These are phyloP conservation scores for Scytalidium sp. DNA, from an alignment of 2,329 filamentous ascomycete genomes.

Conservation along the genomic window DNA sequence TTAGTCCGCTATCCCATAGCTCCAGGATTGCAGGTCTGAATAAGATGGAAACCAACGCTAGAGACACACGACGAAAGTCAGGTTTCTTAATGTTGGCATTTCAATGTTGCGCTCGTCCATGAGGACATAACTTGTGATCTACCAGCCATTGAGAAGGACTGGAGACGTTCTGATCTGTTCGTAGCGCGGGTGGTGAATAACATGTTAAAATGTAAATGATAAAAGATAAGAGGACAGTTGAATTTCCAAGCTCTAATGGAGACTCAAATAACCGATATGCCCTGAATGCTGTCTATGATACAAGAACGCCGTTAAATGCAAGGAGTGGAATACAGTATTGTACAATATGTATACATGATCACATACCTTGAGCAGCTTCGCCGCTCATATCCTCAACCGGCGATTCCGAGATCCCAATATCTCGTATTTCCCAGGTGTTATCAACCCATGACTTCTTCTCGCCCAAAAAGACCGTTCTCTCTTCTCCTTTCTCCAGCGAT, in stretches of 20 bases:
- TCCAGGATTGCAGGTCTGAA: constrained; percentile 52
- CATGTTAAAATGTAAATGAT: neutral
- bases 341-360: constrained; percentile 13
- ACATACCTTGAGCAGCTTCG: constrained; percentile 22
- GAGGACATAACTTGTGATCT: constrained; percentile 45
- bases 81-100: constrained; percentile 15
- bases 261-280: constrained; percentile 1
- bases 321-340: constrained; percentile 24
- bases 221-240: too few relatives aligned
- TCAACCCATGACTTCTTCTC: constrained; percentile 80
- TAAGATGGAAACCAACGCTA: constrained; percentile 30
- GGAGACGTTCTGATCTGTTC: constrained; percentile 53
- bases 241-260: too few relatives aligned
- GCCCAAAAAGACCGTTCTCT: constrained; percentile 72
- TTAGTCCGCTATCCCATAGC: constrained; percentile 52
- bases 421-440: constrained; percentile 68
- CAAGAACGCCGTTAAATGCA: constrained; percentile 11
- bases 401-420: constrained; percentile 64
- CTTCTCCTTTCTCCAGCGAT: constrained; percentile 54
- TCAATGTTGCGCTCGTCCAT: constrained; percentile 48
- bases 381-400: constrained; percentile 19
- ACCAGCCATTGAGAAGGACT: constrained; percentile 40
- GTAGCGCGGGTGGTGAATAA: constrained; percentile 34
- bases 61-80: constrained; percentile 19
- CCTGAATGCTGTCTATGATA: constrained; percentile 10